Evolutionary conservation across 2,329 filamentous ascomycete genomes (phyloP), one percentile per base, ranked within the genome.

Genomic region (Aspergillus tubingensis): DNA sequence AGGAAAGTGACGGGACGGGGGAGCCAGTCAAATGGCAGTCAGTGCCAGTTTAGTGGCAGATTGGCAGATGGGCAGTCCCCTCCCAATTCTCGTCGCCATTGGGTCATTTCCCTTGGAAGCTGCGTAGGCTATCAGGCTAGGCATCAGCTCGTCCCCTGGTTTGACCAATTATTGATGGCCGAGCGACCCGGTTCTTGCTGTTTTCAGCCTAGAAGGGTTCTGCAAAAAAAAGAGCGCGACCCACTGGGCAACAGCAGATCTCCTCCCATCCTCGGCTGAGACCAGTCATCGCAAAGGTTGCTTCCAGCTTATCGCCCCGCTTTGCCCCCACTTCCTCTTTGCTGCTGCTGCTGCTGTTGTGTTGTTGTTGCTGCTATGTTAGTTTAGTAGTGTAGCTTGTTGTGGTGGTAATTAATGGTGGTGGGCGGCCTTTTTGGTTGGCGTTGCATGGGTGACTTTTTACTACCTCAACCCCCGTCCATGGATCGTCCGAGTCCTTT

Each of bases 301-400:
- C 3, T 17, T 47, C 19, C 62, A 62, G 62, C 64, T 67, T 65
- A 68, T 67, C 60, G 65, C 65, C 63, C 66, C 66, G 61, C 62
- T 47, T 57, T 30, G 19, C 50, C 57, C 59, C 60, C 60, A 59
- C 60, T 47, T 57, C 63, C 59, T 49, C 44, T 56, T 53, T 15
- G 27, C 49, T 23, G 6, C 52, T 32, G 50, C 49, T 53, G 32
- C 21, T 41, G 13, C 8, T 43, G 23, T 17, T 43, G 38, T n/a
- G 21, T n/a, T 19, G 39, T 13, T 17, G 17, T 21, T 30, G 23
- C n/a, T 30, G 13, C 23, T 27, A 23, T 17, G 47, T n/a, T 32
- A 17, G 27, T 15, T 32, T 25, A 30, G 47, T 49, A 25, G 25
- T 48, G 13, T 13, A 36, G 11, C 11, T 10, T 36, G 32, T 36